Conservation (phyloP, 345 rosid genomes). For the Jatropha curcas region DNA sequence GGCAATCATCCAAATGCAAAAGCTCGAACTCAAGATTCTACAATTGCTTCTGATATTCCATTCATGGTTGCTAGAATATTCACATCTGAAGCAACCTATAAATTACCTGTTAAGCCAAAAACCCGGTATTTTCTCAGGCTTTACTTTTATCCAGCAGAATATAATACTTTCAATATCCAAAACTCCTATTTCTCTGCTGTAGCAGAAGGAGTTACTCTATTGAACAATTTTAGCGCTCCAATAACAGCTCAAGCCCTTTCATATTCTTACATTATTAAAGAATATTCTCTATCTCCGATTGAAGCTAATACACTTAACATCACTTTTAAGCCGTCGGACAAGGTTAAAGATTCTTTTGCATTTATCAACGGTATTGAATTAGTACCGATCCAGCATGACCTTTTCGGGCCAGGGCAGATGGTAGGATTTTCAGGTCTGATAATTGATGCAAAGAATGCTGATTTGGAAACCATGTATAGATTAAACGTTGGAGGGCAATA, state of each 20-base stretch:
- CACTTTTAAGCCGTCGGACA: slow-evolving; percentile 53
- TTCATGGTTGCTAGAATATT: slow-evolving; percentile 78
- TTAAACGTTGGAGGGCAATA: slow-evolving; percentile 70
- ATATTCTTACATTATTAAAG: slow-evolving; percentile 62
- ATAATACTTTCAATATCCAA: slow-evolving; percentile 41
- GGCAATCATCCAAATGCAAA: slow-evolving; percentile 37
- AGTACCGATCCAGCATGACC: slow-evolving; percentile 40
- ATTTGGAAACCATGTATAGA: slow-evolving; percentile 64
- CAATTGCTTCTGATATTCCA: slow-evolving; percentile 60
- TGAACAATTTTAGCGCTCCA: slow-evolving; percentile 72
- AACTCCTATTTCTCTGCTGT: slow-evolving; percentile 60
- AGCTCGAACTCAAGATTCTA: slow-evolving; percentile 67
- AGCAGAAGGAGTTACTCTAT: slow-evolving; percentile 49
- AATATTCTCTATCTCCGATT: slow-evolving; percentile 56
- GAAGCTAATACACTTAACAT: slow-evolving; percentile 36
- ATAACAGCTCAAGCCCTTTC: slow-evolving; percentile 70
- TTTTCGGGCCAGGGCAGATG: slow-evolving; percentile 50
- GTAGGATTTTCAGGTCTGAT: slow-evolving; percentile 54
- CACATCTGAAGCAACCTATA: slow-evolving; percentile 49
- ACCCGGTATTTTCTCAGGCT: slow-evolving; percentile 51
- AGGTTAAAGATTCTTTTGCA: slow-evolving; percentile 45
- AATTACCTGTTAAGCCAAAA: slow-evolving; percentile 43
- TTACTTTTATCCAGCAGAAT: slow-evolving; percentile 66
- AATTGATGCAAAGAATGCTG: slow-evolving; percentile 31
- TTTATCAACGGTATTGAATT: slow-evolving; percentile 80